Percentiles rank a stretch among this genome's conserved stretches.
Evolutionary conservation across 495 filamentous ascomycete species (phyloP).

Genomic region (Hypoxylon fuscum): DNA sequence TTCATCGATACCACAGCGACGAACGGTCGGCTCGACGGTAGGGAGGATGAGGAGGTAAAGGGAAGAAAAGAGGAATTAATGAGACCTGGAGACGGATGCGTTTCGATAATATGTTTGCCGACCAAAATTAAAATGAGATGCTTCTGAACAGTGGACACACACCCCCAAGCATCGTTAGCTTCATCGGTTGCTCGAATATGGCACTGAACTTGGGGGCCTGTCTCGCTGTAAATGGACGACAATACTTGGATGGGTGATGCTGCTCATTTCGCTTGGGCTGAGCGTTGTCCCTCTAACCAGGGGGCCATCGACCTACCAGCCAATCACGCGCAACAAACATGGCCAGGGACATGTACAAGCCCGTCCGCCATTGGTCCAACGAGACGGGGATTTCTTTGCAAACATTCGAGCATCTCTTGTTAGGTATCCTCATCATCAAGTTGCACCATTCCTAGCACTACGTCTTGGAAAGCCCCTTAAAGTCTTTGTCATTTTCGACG

Average conservation of each 20-base stretch:
- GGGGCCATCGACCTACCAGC: constrained; percentile 26
- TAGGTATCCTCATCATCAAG: constrained; percentile 16
- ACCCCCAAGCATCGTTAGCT: constrained; percentile 40
- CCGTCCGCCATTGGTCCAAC: constrained; percentile 22
- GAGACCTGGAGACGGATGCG: constrained; percentile 20
- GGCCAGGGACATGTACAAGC: constrained; percentile 24
- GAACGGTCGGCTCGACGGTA: constrained; percentile 34
- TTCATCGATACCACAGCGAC: constrained; percentile 43
- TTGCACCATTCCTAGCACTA: constrained; percentile 22
- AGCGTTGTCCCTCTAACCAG: constrained; percentile 37
- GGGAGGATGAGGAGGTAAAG: constrained; percentile 30
- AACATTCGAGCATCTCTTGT: constrained; percentile 32
- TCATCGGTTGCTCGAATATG: constrained; percentile 23
- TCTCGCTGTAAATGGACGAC: constrained; percentile 40
- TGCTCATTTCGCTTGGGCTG: constrained; percentile 43
- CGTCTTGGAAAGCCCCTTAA: constrained; percentile 8
- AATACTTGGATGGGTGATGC: constrained; percentile 19
- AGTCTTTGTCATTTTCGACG: neutral
- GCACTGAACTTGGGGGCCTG: constrained; percentile 30
- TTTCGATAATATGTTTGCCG: constrained; percentile 42
- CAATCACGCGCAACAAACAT: constrained; percentile 20
- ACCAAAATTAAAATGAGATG: constrained; percentile 42
- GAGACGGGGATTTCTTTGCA: constrained; percentile 35
- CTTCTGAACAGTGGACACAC: constrained; percentile 30
- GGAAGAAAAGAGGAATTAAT: constrained; percentile 24